Base-by-base conservation (phyloP, 2,329 filamentous ascomycete species). In the Pseudocercospora pini-densiflorae region DNA sequence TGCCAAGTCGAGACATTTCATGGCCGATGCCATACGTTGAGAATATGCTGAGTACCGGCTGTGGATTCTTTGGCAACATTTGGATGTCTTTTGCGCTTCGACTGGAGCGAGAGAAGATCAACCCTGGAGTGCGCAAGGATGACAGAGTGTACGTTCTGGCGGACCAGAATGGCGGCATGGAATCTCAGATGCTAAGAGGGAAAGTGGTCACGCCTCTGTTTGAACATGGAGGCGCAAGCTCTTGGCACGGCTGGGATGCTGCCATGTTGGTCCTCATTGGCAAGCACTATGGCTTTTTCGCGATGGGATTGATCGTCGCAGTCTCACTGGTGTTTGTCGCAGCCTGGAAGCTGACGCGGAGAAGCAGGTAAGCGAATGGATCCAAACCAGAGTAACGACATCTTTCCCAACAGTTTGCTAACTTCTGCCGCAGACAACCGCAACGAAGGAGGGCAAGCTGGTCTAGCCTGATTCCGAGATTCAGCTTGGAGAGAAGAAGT, bases 31-130 rank as follows among this genome's bases (percentile, higher is more conserved):
- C 74, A 21, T 76, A 75, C 58, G 71, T 74, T 14, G 72, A 74
- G 51, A 75, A 75, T 62, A 76, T 76, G 74, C 70, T 76, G 45
- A 71, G 68, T 49, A 76, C 74, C 9, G 74, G 74, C 16, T 76
- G 72, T 60, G 74, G 74, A 67, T 75, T 71, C 68, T 72, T 76
- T 49, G 69, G 70, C 2, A 75, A 76, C 53, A 62, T 64, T 0
- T 76, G 73, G 73, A 72, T 74, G 72, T 47, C 57, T 2, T 76
- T 75, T 49, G 64, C 64, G 36, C 53, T 61, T 19, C 23, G 24
- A n/a, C 54, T 40, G 45, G 68, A 51, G 54, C 31, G 33, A 5
- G 16, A 63, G 23, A 43, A 23, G 40, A 19, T 14, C 8, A 40
- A 43, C 21, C 29, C 58, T 4, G 29, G 29, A 5, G 63, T 53